A percentile compares a stretch with the other conserved stretches of the same genome.
Evolutionary conservation across 1,284 basidiomycete genomes (phyloP).

Genomic region (Microbotryomycetes sp.): DNA sequence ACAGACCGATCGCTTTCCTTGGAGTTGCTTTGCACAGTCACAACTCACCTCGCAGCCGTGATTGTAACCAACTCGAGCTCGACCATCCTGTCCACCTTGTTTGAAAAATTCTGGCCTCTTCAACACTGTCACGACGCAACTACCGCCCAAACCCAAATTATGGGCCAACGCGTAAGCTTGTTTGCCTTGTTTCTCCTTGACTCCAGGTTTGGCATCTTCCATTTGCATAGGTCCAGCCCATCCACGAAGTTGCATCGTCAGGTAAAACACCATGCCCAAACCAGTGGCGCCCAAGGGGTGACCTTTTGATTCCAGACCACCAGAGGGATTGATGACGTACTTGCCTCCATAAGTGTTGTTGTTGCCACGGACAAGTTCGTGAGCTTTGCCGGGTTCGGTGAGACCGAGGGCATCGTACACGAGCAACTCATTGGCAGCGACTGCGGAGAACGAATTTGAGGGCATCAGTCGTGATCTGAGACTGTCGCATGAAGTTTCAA

Average conservation of each 20-base stretch:
- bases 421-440: constrained; percentile 54
- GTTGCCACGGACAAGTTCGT: constrained; percentile 64
- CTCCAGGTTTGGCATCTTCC: constrained; percentile 46
- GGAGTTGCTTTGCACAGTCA: background rate
- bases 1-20: background rate
- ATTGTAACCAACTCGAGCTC: constrained; percentile 67
- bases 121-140: constrained; percentile 65
- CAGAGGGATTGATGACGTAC: constrained; percentile 76
- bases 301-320: constrained; percentile 79
- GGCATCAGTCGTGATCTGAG: background rate
- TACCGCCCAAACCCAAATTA: constrained; percentile 68
- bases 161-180: constrained; percentile 75
- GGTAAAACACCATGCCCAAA: constrained; percentile 81
- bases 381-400: constrained; percentile 61
- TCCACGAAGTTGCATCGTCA: constrained; percentile 54
- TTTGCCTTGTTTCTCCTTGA: constrained; percentile 58
- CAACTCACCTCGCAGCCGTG: constrained; percentile 51
- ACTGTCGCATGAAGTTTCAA: constrained; percentile 42
- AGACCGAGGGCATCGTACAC: constrained; percentile 77
- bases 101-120: constrained; percentile 66
- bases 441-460: constrained; percentile 3
- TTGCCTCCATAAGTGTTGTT: constrained; percentile 85
- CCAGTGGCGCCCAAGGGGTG: constrained; percentile 72
- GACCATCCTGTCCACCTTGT: constrained; percentile 57
- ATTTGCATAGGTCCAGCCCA: constrained; percentile 58